A percentile compares a stretch with the other conserved stretches of the same genome.
Evolutionary conservation across 495 filamentous ascomycete genomes (phyloP).

Genomic region (Penicillium taxi): DNA sequence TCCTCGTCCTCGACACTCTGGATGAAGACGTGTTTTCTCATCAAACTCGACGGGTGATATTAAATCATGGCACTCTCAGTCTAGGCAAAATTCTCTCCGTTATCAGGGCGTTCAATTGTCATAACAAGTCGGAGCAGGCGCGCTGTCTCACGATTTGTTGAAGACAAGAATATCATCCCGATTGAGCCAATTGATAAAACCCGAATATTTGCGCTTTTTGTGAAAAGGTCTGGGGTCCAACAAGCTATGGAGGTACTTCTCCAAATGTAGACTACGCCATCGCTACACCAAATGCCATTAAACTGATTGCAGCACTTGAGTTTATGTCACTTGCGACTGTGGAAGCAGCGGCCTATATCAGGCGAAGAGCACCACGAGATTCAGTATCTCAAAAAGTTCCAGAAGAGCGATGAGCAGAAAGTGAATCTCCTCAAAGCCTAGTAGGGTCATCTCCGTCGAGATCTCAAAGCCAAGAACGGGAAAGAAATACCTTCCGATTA

Average conservation of each 20-base stretch:
- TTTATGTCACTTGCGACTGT: constrained; percentile 41
- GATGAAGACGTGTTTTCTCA: constrained; percentile 17
- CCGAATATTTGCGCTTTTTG: constrained; percentile 29
- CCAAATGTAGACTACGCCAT: too few species aligned
- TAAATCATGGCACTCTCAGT: background rate
- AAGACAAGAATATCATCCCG: constrained; percentile 27
- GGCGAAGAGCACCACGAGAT: constrained; percentile 9
- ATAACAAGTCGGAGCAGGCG: constrained; percentile 31
- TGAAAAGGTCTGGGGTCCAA: constrained; percentile 36
- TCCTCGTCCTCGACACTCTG: constrained; percentile 1
- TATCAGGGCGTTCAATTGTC: constrained; percentile 12
- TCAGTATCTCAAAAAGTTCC: constrained; percentile 32
- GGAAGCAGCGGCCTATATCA: background rate
- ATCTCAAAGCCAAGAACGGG: constrained; percentile 12
- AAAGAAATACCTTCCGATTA: constrained; percentile 27
- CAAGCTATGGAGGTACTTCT: too few species aligned
- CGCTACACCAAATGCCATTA: constrained; percentile 7
- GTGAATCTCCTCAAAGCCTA: background rate
- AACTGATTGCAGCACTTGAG: constrained; percentile 33
- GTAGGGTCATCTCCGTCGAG: constrained; percentile 7
- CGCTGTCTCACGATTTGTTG: constrained; percentile 18
- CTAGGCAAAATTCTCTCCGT: background rate
- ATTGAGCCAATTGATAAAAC: constrained; percentile 27
- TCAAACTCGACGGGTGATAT: constrained; percentile 1
- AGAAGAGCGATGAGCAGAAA: background rate